Conservation (phyloP, 768 basidiomycete genomes). For the Neoboletus brunneissimus region DNA sequence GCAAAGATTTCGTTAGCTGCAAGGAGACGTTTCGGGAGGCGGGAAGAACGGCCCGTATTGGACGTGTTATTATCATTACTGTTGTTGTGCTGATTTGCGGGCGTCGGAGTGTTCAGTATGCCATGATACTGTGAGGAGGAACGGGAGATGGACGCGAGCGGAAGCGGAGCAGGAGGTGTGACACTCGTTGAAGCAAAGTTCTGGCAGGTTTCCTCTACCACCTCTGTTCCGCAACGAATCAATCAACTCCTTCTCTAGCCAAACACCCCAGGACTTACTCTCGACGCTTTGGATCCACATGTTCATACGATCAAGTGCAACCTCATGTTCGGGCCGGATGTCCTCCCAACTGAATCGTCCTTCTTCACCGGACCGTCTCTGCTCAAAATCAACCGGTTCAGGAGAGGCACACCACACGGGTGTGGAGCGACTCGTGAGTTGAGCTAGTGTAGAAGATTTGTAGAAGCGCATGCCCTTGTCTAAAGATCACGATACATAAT, state of each 20-base stretch:
- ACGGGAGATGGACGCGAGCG: conserved; percentile 55
- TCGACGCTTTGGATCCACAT: conserved; percentile 83
- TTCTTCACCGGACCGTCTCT: conserved; percentile 32
- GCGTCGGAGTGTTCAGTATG: conserved; percentile 35
- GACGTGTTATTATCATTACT: conserved; percentile 1
- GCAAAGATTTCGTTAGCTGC: conserved; percentile 71
- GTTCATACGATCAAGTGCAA: conserved; percentile 61
- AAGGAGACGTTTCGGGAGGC: conserved; percentile 60
- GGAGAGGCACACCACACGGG: conserved; percentile 31
- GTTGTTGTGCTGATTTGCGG: conserved; percentile 4
- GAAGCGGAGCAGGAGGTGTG: conserved; percentile 58
- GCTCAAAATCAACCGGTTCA: conserved; percentile 32
- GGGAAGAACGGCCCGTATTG: conserved; percentile 32
- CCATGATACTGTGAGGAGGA: conserved; percentile 39
- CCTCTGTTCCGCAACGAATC: conserved; percentile 46
- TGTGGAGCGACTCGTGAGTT: conserved; percentile 33
- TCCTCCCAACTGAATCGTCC: conserved; percentile 36
- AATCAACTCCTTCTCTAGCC: not conserved
- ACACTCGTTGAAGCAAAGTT: conserved; percentile 59
- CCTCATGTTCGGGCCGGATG: conserved; percentile 31
- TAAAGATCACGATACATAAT: conserved; percentile 23
- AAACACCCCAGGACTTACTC: conserved; percentile 47
- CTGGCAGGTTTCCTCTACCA: conserved; percentile 77
- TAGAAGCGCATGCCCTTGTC: conserved; percentile 68
- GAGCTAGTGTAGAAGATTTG: conserved; percentile 58